Conservation (phyloP, 1,139 yeast genomes). For the Taphrina populina region DNA sequence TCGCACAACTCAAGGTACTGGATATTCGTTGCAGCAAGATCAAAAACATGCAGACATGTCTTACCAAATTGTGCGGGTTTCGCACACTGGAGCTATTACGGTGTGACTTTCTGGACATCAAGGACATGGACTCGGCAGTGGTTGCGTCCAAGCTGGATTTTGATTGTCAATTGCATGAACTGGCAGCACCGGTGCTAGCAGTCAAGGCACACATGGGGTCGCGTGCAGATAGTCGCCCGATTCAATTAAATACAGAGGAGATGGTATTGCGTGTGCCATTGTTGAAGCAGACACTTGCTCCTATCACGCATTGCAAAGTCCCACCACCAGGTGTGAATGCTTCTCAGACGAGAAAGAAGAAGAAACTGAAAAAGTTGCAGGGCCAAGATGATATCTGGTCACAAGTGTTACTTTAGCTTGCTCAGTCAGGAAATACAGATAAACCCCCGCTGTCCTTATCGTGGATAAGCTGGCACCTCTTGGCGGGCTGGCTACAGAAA, state of each 20-base stretch:
- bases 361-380: not conserved
- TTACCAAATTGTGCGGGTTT: not conserved
- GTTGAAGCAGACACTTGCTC: not conserved
- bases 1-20: slow-evolving; percentile 1
- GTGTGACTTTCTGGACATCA: no score
- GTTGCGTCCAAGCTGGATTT: no score
- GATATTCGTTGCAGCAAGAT: slow-evolving; percentile 4
- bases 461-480: no score
- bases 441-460: no score
- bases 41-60: not conserved
- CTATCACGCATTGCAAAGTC: not conserved
- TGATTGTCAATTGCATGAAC: no score
- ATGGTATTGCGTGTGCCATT: not conserved
- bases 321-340: no score
- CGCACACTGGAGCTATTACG: not conserved
- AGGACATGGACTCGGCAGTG: no score
- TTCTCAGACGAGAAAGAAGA: slow-evolving; percentile 1
- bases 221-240: slow-evolving; percentile 9
- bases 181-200: no score
- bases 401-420: no score
- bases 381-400: not conserved
- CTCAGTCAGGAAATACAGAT: no score
- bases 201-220: slow-evolving; percentile 12
- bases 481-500: no score
- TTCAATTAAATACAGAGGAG: not conserved